Evolutionary conservation across 1,284 basidiomycete genomes (phyloP).

Genomic region (Sanguinoderma infundibulare): DNA sequence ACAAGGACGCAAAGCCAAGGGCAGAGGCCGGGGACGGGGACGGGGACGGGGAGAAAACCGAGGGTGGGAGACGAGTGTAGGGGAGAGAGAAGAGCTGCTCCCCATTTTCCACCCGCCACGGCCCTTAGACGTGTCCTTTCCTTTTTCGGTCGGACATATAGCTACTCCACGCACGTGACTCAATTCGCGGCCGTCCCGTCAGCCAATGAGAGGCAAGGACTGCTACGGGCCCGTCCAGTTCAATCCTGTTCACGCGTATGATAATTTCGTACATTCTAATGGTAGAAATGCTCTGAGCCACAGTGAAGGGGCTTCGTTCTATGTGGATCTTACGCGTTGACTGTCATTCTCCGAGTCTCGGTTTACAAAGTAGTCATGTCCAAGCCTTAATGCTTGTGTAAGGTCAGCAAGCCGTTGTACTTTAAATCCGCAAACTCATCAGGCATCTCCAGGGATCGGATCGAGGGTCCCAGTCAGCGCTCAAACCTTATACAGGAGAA

Average conservation of each 20-base stretch:
- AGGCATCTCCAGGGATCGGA: neutral
- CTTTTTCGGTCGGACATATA: slow-evolving; percentile 9
- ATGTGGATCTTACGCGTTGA: too few species aligned
- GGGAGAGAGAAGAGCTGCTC: neutral
- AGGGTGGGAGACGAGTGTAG: neutral
- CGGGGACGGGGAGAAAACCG: slow-evolving; percentile 5
- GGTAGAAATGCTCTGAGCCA: too few species aligned
- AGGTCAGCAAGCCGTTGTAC: too few species aligned
- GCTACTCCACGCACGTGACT: slow-evolving; percentile 16
- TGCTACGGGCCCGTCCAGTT: neutral
- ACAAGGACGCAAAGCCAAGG: neutral
- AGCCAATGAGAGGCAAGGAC: neutral
- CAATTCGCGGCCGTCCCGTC: neutral
- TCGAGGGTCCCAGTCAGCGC: too few species aligned
- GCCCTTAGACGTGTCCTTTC: slow-evolving; percentile 23
- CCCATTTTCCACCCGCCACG: slow-evolving; percentile 13
- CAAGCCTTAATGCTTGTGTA: too few species aligned
- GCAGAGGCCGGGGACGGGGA: slow-evolving; percentile 5
- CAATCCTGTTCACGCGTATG: neutral
- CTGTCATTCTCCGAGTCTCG: too few species aligned
- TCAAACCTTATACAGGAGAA: neutral
- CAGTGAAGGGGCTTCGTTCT: too few species aligned
- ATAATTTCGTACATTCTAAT: too few species aligned
- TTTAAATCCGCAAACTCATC: neutral
- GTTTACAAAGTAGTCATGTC: too few species aligned